Evolutionary conservation across 2,329 filamentous ascomycete genomes (phyloP).

Genomic region (Blastomyces emzantsi): DNA sequence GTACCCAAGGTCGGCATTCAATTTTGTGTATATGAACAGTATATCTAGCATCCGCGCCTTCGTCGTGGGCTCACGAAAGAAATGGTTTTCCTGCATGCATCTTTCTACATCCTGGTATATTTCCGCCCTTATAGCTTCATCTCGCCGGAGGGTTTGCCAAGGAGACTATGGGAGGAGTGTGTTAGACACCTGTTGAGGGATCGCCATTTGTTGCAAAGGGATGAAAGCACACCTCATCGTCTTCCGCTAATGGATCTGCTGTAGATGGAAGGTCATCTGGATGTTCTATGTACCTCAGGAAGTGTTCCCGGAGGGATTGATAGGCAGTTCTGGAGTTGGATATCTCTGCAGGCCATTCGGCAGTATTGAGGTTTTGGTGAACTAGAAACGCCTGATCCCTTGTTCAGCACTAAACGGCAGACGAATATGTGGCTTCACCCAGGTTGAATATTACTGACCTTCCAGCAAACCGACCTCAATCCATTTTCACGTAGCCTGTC

Average conservation of each 20-base stretch:
- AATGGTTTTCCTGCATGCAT: slow-evolving; percentile 79
- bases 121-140: slow-evolving; percentile 75
- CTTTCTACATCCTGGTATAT: slow-evolving; percentile 92
- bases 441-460: slow-evolving; percentile 44
- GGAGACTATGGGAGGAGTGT: slow-evolving; percentile 60
- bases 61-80: slow-evolving; percentile 71
- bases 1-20: slow-evolving; percentile 79
- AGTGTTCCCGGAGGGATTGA: slow-evolving; percentile 59
- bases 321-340: slow-evolving; percentile 66
- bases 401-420: slow-evolving; percentile 13
- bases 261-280: slow-evolving; percentile 68
- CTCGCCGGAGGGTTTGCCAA: slow-evolving; percentile 77
- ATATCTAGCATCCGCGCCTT: slow-evolving; percentile 80
- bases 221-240: slow-evolving; percentile 50
- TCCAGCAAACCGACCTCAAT: slow-evolving; percentile 85
- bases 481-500: slow-evolving; percentile 59
- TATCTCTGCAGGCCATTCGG: slow-evolving; percentile 60
- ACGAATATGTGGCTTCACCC: neutral
- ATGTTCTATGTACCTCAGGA: slow-evolving; percentile 73
- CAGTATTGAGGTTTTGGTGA: slow-evolving; percentile 56
- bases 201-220: slow-evolving; percentile 21
- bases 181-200: slow-evolving; percentile 28
- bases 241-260: slow-evolving; percentile 78
- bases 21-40: slow-evolving; percentile 88
- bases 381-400: slow-evolving; percentile 63